A percentile compares a stretch with the other conserved stretches of the same genome.
Evolutionary conservation across 305 asterid species (phyloP).

Genomic region (Plantago lanceolata): DNA sequence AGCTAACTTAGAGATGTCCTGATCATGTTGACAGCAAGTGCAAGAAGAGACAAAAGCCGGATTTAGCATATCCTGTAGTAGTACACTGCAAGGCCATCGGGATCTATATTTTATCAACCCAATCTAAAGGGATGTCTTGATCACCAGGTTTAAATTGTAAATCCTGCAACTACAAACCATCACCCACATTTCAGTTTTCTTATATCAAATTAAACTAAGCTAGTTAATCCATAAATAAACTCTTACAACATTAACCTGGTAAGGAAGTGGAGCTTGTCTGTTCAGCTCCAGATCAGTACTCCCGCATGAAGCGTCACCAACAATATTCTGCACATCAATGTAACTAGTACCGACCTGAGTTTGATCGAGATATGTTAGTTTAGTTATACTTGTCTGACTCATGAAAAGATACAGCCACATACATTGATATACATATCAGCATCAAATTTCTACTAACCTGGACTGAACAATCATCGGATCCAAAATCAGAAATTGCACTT

Average conservation of each 20-base stretch:
- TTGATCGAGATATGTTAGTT: constrained; percentile 11
- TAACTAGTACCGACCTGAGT: constrained; percentile 20
- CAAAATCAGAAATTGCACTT: constrained; percentile 45
- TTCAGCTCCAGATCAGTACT: constrained; percentile 45
- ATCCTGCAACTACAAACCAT: neutral
- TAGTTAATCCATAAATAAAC: neutral
- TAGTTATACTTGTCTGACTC: constrained; percentile 3
- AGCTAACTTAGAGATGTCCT: too few species aligned
- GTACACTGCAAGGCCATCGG: neutral
- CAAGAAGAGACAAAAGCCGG: too few species aligned
- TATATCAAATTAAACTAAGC: neutral
- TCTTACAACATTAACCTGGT: constrained; percentile 18
- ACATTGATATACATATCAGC: neutral
- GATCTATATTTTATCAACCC: neutral
- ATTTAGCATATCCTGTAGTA: too few species aligned
- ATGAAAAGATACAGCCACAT: neutral
- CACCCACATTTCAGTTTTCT: neutral
- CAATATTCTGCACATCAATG: constrained; percentile 20
- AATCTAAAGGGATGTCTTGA: neutral
- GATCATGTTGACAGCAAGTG: too few species aligned
- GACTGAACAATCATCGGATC: constrained; percentile 24
- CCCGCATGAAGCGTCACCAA: constrained; percentile 23
- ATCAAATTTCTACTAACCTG: constrained; percentile 40
- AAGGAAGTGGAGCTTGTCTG: constrained; percentile 76
- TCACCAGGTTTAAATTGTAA: neutral